Percentiles rank a stretch among this genome's conserved stretches.
These are phyloP conservation scores for Coemansia pectinata DNA, from an alignment of 192 early-diverging fungal genomes.

Conservation along the genomic window DNA sequence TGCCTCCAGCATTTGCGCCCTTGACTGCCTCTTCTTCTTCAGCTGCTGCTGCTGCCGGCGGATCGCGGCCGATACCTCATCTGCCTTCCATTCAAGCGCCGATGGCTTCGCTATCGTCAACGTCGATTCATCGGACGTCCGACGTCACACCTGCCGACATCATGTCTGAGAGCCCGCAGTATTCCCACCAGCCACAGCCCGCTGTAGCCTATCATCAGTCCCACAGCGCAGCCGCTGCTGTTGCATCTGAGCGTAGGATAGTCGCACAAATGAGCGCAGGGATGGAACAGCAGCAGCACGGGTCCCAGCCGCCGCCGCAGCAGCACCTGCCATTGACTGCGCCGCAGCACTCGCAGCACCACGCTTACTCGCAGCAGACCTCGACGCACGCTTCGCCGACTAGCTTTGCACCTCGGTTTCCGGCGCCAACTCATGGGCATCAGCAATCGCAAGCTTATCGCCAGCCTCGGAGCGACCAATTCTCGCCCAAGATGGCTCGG, in stretches of 20 bases:
- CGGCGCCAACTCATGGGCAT: background rate
- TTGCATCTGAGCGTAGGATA: background rate
- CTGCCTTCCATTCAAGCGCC: background rate
- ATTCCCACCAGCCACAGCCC: slow-evolving; percentile 1
- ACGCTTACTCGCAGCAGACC: background rate
- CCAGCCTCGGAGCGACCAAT: background rate
- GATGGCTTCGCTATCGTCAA: background rate
- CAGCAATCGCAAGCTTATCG: slow-evolving; percentile 7
- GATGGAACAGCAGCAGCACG: slow-evolving; percentile 1
- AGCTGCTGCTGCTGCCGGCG: background rate
- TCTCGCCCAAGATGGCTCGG: slow-evolving; percentile 1
- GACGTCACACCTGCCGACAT: background rate
- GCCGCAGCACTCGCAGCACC: background rate
- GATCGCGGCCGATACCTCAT: background rate
- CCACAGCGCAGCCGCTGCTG: background rate
- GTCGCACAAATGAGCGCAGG: background rate
- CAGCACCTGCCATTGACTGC: background rate
- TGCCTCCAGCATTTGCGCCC: background rate
- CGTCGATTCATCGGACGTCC: background rate
- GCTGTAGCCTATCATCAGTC: slow-evolving; percentile 5
- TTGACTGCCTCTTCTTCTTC: background rate
- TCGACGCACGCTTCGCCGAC: background rate
- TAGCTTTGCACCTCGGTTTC: background rate
- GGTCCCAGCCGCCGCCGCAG: background rate
- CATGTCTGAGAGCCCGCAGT: background rate